A percentile compares a stretch with the other conserved stretches of the same genome.
phyloP scores from a whole-genome alignment of 2,329 filamentous ascomycete species.

The Clonostachys rosea region DNA sequence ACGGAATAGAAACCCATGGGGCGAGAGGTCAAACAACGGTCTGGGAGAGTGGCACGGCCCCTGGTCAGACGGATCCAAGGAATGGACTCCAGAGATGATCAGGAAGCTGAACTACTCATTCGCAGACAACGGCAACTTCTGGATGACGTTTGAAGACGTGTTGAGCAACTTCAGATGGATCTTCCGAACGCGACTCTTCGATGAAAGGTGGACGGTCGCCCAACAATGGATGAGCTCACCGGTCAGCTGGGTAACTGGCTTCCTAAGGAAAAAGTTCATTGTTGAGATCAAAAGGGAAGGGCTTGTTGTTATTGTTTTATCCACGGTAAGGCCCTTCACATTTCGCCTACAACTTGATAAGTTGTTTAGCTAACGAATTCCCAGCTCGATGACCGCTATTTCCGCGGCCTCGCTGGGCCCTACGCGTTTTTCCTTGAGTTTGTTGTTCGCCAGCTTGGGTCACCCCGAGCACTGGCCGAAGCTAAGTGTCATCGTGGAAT shows the following conservation, averaged over 20 bases:
- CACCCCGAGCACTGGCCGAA: neutral
- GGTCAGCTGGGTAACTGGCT: constrained; percentile 39
- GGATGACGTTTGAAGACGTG: constrained; percentile 39
- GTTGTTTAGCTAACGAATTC: neutral
- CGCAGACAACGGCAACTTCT: constrained; percentile 58
- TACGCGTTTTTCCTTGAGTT: constrained; percentile 37
- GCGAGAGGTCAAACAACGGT: constrained; percentile 38
- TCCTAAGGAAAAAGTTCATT: constrained; percentile 36
- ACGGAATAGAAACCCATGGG: constrained; percentile 63
- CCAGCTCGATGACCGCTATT: constrained; percentile 40
- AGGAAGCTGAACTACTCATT: constrained; percentile 60
- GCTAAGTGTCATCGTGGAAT: constrained; percentile 7
- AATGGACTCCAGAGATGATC: constrained; percentile 74
- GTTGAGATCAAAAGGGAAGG: constrained; percentile 33
- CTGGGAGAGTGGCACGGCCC: constrained; percentile 63
- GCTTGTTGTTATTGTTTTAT: constrained; percentile 35
- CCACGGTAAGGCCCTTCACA: constrained; percentile 17
- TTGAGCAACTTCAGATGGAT: constrained; percentile 37
- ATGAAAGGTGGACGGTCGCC: constrained; percentile 37
- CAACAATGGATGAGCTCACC: constrained; percentile 36
- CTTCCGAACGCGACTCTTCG: constrained; percentile 39
- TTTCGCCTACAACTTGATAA: too few species aligned
- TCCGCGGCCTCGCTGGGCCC: constrained; percentile 35
- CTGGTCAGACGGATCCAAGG: constrained; percentile 69
- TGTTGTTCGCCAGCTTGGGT: constrained; percentile 24